Evolutionary conservation across 768 basidiomycete species (phyloP), one percentile per base, ranked within the genome.

Genomic region (Serendipita sp.): DNA sequence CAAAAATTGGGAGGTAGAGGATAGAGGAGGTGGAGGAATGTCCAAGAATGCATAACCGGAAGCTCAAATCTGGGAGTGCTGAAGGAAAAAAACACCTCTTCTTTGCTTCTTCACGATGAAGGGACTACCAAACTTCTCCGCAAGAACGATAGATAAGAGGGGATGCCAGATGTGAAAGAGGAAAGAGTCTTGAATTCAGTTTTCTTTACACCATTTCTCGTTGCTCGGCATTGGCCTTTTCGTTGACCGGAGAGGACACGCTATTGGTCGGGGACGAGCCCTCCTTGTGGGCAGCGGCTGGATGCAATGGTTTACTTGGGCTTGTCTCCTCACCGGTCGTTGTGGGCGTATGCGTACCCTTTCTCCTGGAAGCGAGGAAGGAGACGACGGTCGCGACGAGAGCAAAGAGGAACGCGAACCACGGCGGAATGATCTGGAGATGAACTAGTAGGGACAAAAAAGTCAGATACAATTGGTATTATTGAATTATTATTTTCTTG

Each of bases 391-490:
- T 73, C 7, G 78, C 68, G 60, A 72, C 70, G 51, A 71, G 34
- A 17, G 74, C 71, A 64, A 77, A 78, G 3, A 80, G 66, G 64
- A 77, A 64, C 0, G 79, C 67, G 65, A 81, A 72, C 82, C 82
- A 84, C 0, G 80, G 79, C 31, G 82, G 67, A 63, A 81, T 75
- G 1, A 80, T 79, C 20, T 79, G 68, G 26, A 78, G 71, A 50
- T 72, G 72, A 66, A 82, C 82, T 84, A 65, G 3, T 56, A 62
- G 61, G 60, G 33, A 16, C 16, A 42, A 60, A 20, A 50, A 65
- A 64, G 24, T 63, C 41, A 30, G 48, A n/a, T 17, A 22, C 26
- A 45, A 44, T 48, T 30, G 58, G 31, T 31, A 2, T 17, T n/a
- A 5, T 38, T 26, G 42, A 17, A 26, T 28, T 9, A 48, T 48